Evolutionary conservation across 1,284 basidiomycete species (phyloP).

Genomic region (Leccinum pachyderme): DNA sequence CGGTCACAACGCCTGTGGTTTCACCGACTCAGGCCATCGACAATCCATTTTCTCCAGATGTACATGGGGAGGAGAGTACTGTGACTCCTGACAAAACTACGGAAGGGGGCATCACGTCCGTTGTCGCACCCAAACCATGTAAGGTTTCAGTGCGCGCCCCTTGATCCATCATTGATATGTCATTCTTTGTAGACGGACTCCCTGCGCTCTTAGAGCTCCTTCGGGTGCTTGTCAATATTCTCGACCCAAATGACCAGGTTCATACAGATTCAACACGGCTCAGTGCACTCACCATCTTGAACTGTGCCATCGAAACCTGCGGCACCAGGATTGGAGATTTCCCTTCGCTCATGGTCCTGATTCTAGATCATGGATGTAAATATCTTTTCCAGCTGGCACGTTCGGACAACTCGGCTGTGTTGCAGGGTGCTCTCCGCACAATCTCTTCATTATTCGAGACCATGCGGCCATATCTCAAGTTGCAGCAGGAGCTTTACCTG

Average conservation of each 20-base stretch:
- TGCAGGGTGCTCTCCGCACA: conserved; percentile 81
- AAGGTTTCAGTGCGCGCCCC: conserved; percentile 1
- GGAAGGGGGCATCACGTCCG: conserved; percentile 13
- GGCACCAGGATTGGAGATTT: conserved; percentile 75
- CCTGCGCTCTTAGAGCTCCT: conserved; percentile 93
- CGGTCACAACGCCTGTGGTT: conserved; percentile 36
- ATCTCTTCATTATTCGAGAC: conserved; percentile 89
- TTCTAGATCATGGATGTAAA: conserved; percentile 92
- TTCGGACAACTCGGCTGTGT: conserved; percentile 80
- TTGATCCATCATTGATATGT: conserved; percentile 6
- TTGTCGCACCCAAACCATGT: conserved; percentile 25
- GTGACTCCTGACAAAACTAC: background rate
- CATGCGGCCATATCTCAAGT: conserved; percentile 84
- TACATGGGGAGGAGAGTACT: conserved; percentile 8
- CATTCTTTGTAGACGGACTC: conserved; percentile 65
- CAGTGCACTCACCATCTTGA: conserved; percentile 85
- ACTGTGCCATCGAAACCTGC: conserved; percentile 85
- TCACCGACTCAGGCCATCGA: conserved; percentile 6
- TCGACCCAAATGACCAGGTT: conserved; percentile 92
- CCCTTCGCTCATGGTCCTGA: conserved; percentile 68
- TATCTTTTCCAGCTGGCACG: conserved; percentile 93
- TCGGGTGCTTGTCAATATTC: conserved; percentile 90
- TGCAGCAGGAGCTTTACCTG: conserved; percentile 96
- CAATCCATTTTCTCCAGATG: conserved; percentile 3
- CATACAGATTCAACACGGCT: conserved; percentile 97